These are phyloP conservation scores for Apium graveolens DNA, from an alignment of 129 eudicot species.

Conservation along the genomic window DNA sequence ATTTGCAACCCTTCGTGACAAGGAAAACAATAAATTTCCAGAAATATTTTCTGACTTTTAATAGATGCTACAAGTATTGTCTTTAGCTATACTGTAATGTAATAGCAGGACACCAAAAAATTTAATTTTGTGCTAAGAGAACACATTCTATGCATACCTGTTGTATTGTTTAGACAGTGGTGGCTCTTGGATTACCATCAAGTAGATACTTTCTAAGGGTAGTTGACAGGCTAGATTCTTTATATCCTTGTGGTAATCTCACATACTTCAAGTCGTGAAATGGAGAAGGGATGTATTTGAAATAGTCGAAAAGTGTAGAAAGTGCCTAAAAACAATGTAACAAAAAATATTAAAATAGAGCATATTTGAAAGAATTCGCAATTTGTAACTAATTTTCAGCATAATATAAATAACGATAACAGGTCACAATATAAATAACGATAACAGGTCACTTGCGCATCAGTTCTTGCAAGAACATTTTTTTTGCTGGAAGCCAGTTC, in stretches of 20 bases:
- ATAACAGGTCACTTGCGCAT: neutral
- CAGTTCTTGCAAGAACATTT: neutral
- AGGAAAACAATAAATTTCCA: no score
- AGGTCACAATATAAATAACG: neutral
- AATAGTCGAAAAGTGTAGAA: neutral
- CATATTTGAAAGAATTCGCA: neutral
- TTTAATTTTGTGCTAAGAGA: neutral
- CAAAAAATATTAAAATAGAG: neutral
- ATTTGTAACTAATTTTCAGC: neutral
- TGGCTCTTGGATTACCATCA: neutral
- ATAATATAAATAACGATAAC: no score
- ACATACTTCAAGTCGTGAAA: neutral
- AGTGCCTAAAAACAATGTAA: neutral
- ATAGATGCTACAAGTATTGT: neutral
- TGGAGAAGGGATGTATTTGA: neutral
- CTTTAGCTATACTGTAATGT: no score
- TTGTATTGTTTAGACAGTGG: neutral
- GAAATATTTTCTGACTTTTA: no score
- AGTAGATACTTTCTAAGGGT: neutral
- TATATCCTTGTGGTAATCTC: neutral
- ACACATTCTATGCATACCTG: neutral
- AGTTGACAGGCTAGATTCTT: neutral
- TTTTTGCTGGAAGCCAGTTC: neutral
- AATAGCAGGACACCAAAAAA: neutral
- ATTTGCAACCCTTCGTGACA: neutral